phyloP scores from a whole-genome alignment of 306 rosid genomes.

The Casuarina equisetifolia region DNA sequence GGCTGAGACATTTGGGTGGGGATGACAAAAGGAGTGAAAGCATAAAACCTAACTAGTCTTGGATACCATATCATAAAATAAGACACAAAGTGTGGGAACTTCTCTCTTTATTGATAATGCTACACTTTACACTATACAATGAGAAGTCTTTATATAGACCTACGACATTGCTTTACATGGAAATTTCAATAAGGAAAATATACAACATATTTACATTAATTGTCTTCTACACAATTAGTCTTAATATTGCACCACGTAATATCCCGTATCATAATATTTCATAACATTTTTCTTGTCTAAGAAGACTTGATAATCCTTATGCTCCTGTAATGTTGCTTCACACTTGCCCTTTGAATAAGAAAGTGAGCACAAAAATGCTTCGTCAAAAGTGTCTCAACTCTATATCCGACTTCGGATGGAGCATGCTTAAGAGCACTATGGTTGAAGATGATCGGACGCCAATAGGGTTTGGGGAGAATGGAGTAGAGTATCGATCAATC shows the following conservation, averaged over 20 bases:
- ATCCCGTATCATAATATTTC: neutral
- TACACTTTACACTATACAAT: neutral
- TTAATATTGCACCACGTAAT: too few relatives aligned
- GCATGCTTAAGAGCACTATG: constrained; percentile 33
- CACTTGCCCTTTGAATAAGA: neutral
- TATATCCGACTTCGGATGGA: constrained; percentile 41
- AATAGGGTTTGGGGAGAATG: constrained; percentile 42
- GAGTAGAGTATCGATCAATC: constrained; percentile 24
- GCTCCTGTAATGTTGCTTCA: constrained; percentile 3
- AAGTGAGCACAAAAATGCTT: neutral
- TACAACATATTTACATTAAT: too few relatives aligned
- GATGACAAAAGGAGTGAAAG: too few relatives aligned
- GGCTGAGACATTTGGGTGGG: too few relatives aligned
- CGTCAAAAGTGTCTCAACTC: constrained; percentile 7
- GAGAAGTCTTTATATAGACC: constrained; percentile 27
- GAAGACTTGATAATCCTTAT: constrained; percentile 11
- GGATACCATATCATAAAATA: too few relatives aligned
- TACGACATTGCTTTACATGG: too few relatives aligned
- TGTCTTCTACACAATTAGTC: too few relatives aligned
- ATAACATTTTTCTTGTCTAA: constrained; percentile 26
- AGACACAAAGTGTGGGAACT: too few relatives aligned
- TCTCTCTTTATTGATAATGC: too few relatives aligned
- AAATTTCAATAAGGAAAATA: too few relatives aligned
- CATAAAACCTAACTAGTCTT: too few relatives aligned
- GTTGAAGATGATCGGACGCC: constrained; percentile 50